Evolutionary conservation across 768 basidiomycete genomes (phyloP).

Genomic region (Tylopilus felleus): DNA sequence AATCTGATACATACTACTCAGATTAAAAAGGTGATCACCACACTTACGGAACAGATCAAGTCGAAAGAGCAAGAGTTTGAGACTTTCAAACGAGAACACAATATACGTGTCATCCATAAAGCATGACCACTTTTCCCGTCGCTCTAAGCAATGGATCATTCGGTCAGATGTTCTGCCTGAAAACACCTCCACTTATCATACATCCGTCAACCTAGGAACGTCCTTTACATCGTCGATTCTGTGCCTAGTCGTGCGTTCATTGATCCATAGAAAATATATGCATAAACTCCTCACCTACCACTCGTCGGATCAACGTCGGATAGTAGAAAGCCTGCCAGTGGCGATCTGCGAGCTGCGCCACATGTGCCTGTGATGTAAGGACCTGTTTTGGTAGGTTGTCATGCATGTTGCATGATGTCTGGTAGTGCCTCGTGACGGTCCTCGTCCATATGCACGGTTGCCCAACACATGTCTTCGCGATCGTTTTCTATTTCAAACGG

Average conservation of each 20-base stretch:
- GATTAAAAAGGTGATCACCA: slow-evolving; percentile 81
- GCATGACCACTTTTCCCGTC: slow-evolving; percentile 17
- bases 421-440: too few species aligned
- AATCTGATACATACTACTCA: slow-evolving; percentile 32
- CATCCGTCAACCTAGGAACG: neutral
- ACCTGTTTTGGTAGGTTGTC: slow-evolving; percentile 2
- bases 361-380: slow-evolving; percentile 9
- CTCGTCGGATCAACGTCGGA: too few species aligned
- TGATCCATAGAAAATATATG: neutral
- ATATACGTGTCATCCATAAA: slow-evolving; percentile 57
- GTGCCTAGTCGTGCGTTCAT: neutral
- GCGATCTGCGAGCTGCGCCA: neutral
- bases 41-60: slow-evolving; percentile 84
- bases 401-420: neutral
- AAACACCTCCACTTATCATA: neutral
- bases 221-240: neutral
- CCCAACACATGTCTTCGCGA: neutral
- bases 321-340: neutral
- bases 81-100: slow-evolving; percentile 72
- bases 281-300: neutral
- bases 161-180: neutral
- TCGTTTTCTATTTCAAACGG: neutral
- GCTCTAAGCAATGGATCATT: neutral
- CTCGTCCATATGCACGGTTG: neutral
- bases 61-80: slow-evolving; percentile 83